phyloP scores from a whole-genome alignment of 768 basidiomycete species.

The Podaxis sp. region DNA sequence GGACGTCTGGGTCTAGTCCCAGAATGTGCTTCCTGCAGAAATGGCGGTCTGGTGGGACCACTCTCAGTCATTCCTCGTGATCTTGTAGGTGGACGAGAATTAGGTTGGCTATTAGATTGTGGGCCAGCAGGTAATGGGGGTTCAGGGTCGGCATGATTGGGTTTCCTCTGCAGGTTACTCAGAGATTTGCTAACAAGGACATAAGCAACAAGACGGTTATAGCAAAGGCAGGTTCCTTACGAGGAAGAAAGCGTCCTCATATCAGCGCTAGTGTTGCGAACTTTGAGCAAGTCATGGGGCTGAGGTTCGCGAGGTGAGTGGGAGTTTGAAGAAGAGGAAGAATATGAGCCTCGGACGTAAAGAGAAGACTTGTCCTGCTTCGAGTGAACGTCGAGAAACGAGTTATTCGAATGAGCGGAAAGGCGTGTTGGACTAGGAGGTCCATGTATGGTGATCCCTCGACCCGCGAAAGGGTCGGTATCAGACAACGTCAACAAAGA shows the following conservation, averaged over 20 bases:
- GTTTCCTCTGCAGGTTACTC: not conserved
- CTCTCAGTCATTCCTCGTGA: conserved; percentile 50
- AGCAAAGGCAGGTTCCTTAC: conserved; percentile 6
- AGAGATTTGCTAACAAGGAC: conserved; percentile 2
- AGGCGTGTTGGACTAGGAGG: conserved; percentile 45
- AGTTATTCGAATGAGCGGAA: conserved; percentile 53
- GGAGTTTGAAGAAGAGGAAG: conserved; percentile 58
- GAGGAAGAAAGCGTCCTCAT: conserved; percentile 1
- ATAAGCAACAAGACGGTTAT: conserved; percentile 6
- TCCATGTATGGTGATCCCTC: conserved; percentile 40
- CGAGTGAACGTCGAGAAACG: conserved; percentile 40
- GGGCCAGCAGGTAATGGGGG: conserved; percentile 31
- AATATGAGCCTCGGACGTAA: conserved; percentile 50
- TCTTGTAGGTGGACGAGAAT: conserved; percentile 40
- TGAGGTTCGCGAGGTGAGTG: conserved; percentile 30
- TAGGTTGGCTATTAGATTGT: conserved; percentile 27
- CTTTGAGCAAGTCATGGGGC: conserved; percentile 17
- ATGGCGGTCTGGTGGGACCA: conserved; percentile 28
- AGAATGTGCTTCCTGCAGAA: conserved; percentile 28
- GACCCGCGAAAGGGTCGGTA: conserved; percentile 60
- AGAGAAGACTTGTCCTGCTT: conserved; percentile 36
- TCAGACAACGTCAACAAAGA: conserved; percentile 66
- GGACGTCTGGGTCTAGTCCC: conserved; percentile 3
- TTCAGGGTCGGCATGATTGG: conserved; percentile 14
- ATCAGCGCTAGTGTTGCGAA: not conserved